A percentile compares a stretch with the other conserved stretches of the same genome.
These are phyloP conservation scores for Colletotrichum ledebouriae DNA, from an alignment of 2,329 filamentous ascomycete species.

Conservation along the genomic window DNA sequence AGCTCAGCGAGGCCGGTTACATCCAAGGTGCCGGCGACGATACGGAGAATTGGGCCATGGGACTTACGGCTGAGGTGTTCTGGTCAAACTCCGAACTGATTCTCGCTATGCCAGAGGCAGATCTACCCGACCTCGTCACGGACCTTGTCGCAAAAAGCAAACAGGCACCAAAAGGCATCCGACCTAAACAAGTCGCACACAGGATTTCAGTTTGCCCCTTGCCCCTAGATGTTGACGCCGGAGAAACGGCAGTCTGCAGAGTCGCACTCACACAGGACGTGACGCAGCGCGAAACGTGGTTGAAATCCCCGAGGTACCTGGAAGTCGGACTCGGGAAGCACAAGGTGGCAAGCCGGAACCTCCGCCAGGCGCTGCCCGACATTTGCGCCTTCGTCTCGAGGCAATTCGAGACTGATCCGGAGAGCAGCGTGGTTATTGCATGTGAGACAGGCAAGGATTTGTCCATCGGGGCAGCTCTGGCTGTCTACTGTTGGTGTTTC, in stretches of 20 bases:
- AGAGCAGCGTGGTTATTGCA: constrained; percentile 65
- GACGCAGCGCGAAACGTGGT: constrained; percentile 60
- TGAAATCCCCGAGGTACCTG: constrained; percentile 55
- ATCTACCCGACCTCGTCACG: constrained; percentile 66
- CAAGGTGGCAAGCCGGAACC: constrained; percentile 85
- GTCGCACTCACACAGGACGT: constrained; percentile 59
- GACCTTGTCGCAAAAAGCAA: constrained; percentile 55
- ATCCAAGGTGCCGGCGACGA: constrained; percentile 97
- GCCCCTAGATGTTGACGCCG: constrained; percentile 44
- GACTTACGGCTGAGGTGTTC: constrained; percentile 82
- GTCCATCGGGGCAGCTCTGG: constrained; percentile 82
- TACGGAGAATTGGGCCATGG: constrained; percentile 90
- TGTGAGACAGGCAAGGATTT: constrained; percentile 86
- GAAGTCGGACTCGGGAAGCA: constrained; percentile 76
- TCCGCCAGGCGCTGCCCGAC: constrained; percentile 77
- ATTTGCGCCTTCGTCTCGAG: constrained; percentile 69
- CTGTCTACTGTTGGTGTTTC: constrained; percentile 80
- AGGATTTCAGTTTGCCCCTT: constrained; percentile 55
- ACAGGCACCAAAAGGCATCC: constrained; percentile 8
- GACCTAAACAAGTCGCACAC: constrained; percentile 52
- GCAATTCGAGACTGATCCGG: constrained; percentile 49
- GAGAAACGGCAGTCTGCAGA: constrained; percentile 49
- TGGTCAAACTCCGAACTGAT: constrained; percentile 78
- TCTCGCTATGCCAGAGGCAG: constrained; percentile 74
- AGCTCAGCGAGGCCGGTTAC: constrained; percentile 75